Percentiles rank a stretch among this genome's conserved stretches.
Conservation (phyloP, 129 eudicot genomes). For the Saposhnikovia divaricata region DNA sequence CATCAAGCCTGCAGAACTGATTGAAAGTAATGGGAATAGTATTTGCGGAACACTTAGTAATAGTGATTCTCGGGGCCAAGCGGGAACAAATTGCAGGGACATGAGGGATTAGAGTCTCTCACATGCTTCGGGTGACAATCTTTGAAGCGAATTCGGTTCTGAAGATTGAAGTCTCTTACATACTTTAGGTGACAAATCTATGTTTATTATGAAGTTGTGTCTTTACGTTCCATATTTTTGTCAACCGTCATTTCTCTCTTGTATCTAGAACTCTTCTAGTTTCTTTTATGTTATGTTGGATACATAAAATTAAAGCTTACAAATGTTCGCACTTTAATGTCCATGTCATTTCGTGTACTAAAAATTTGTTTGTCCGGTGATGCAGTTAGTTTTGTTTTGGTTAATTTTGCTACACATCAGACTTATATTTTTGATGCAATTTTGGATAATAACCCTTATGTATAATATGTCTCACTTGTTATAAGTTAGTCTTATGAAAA, state of each 20-base stretch:
- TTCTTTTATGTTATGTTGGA: no score
- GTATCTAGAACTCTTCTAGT: no score
- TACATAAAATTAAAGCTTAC: no score
- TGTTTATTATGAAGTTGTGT: no score
- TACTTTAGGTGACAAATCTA: slow-evolving; percentile 21
- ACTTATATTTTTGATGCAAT: no score
- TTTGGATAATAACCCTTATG: background rate
- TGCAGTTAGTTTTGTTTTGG: no score
- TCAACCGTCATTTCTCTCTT: no score
- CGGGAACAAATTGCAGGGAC: slow-evolving; percentile 43
- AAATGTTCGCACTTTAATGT: background rate
- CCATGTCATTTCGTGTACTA: background rate
- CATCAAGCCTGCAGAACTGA: slow-evolving; percentile 52
- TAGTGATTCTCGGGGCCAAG: slow-evolving; percentile 74
- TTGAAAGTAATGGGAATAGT: slow-evolving; percentile 79
- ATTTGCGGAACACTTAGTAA: slow-evolving; percentile 70
- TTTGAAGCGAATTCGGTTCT: slow-evolving; percentile 41
- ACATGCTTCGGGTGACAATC: slow-evolving; percentile 47
- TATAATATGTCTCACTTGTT: no score
- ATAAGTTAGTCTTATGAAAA: no score
- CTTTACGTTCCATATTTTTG: no score
- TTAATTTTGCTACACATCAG: no score
- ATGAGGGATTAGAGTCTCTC: slow-evolving; percentile 38
- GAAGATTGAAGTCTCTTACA: slow-evolving; percentile 36
- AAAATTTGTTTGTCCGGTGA: background rate